These are phyloP conservation scores for Geum urbanum DNA, from an alignment of 306 rosid species.

Conservation along the genomic window DNA sequence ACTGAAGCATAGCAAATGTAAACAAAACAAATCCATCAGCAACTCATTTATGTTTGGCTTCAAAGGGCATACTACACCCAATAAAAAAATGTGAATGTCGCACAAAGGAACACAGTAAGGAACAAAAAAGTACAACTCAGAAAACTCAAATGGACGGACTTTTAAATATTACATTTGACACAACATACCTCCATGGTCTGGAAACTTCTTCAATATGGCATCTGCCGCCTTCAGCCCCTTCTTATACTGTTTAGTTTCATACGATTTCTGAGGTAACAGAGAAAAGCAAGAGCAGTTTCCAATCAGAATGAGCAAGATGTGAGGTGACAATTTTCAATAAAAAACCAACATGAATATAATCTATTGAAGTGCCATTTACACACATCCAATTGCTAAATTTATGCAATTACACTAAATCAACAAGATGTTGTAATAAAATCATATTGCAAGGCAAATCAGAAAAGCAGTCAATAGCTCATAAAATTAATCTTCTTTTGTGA, in stretches of 20 bases:
- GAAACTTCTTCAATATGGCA: slow-evolving; percentile 84
- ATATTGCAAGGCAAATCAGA: not conserved
- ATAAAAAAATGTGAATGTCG: not conserved
- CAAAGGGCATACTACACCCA: not conserved
- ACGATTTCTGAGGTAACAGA: slow-evolving; percentile 66
- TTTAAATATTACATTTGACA: slow-evolving; percentile 1
- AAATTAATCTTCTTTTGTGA: not conserved
- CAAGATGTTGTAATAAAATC: not conserved
- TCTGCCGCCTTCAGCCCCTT: slow-evolving; percentile 98
- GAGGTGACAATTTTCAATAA: not conserved
- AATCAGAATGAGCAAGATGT: slow-evolving; percentile 1
- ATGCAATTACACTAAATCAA: not conserved
- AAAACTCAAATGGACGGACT: not conserved
- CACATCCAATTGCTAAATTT: not conserved
- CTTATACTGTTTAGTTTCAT: slow-evolving; percentile 96
- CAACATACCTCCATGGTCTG: slow-evolving; percentile 93
- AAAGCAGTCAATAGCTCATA: not conserved
- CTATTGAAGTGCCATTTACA: not conserved
- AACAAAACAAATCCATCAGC: not conserved
- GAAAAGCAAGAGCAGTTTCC: slow-evolving; percentile 20
- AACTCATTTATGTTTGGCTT: not conserved
- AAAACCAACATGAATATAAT: not conserved
- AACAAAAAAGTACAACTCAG: not conserved
- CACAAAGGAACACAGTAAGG: not conserved
- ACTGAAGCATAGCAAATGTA: not conserved